Base-by-base conservation (phyloP, 352 stramenopile species). In the Pythium oligandrum region DNA sequence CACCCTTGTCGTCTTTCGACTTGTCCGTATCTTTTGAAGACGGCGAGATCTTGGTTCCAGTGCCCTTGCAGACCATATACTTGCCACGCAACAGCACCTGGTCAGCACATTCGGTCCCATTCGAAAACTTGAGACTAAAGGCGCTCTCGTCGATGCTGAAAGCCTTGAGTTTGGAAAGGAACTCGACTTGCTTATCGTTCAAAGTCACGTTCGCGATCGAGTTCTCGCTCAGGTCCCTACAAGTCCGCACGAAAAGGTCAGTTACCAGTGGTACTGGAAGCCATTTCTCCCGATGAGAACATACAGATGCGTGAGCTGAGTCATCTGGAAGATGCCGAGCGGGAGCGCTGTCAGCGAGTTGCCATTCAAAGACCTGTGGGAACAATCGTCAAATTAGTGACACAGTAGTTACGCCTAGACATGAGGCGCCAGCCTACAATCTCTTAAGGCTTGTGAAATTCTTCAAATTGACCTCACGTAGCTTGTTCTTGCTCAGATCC, bases 211-310 rank as follows among this genome's bases (percentile, higher is more conserved):
- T 59, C 0, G 34, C 36, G 50, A 68, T 59, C 12, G 53, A 44
- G 36, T 68, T 68, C 1, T 50, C 60, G 42, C 54, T 43, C 6
- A 68, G 51, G 31, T 66, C 52, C 30, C 59, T 66, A 38, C n/a
- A 37, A 3, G 38, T 26, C 17, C 17, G 17, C 17, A 26, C 0
- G 17, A 26, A 26, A 26, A 26, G 17, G 17, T 26, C 17, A 26
- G 17, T 26, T 26, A 26, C 17, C 17, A 26, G 17, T 26, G 17
- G 17, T 26, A 26, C 17, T 26, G 17, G 17, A 26, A 26, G 17
- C 17, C 17, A 26, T 26, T 0, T 26, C 17, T 26, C 17, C 17
- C 17, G 17, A 26, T 26, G 17, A 26, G 0, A 26, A 26, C 17
- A 26, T 42, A 65, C 58, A 65, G 58, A 3, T 48, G 47, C 32